phyloP scores from a whole-genome alignment of 768 basidiomycete species.

The Lactarius deliciosus region DNA sequence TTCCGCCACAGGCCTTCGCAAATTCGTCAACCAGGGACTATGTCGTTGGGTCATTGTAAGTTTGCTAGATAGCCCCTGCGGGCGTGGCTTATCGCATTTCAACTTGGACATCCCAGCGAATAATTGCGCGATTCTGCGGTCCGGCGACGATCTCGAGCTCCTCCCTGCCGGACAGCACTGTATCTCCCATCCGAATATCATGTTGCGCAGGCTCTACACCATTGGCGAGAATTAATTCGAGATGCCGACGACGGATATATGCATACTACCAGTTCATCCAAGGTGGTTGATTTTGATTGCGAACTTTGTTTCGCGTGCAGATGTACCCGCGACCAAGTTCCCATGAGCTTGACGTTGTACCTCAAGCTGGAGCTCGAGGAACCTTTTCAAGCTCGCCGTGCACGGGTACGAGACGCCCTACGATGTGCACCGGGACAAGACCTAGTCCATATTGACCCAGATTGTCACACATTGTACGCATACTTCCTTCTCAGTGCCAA shows the following conservation, averaged over 20 bases:
- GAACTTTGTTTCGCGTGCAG: slow-evolving; percentile 36
- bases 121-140: slow-evolving; percentile 83
- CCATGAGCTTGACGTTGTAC: slow-evolving; percentile 80
- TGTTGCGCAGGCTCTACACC: slow-evolving; percentile 74
- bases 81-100: slow-evolving; percentile 17
- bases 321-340: slow-evolving; percentile 85
- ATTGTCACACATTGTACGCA: slow-evolving; percentile 77
- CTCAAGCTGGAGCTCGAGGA: slow-evolving; percentile 68
- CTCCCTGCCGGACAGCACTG: slow-evolving; percentile 82
- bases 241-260: slow-evolving; percentile 89
- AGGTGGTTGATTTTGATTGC: slow-evolving; percentile 1
- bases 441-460: slow-evolving; percentile 83
- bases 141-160: slow-evolving; percentile 75
- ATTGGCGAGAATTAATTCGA: slow-evolving; percentile 82
- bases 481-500: slow-evolving; percentile 39
- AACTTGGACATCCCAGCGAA: slow-evolving; percentile 83
- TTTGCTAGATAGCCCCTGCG: neutral
- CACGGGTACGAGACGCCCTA: slow-evolving; percentile 86
- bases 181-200: slow-evolving; percentile 81
- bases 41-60: slow-evolving; percentile 76
- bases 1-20: slow-evolving; percentile 46
- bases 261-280: slow-evolving; percentile 31
- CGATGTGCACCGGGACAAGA: slow-evolving; percentile 75
- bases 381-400: slow-evolving; percentile 64
- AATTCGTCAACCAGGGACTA: slow-evolving; percentile 45